Evolutionary conservation across 768 basidiomycete genomes (phyloP).

Genomic region (Pleurotus tuoliensis): DNA sequence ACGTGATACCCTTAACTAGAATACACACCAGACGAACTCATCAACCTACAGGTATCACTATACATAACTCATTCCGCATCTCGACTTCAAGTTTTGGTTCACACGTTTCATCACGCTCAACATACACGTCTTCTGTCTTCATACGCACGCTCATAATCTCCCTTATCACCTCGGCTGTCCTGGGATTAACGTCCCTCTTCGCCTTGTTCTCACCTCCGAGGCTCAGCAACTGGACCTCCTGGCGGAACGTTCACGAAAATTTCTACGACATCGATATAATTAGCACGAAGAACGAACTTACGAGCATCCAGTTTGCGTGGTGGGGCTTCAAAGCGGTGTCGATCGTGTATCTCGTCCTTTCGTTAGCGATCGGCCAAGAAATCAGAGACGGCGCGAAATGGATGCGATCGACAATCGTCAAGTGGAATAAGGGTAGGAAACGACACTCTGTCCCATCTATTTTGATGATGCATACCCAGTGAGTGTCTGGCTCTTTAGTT

Average conservation of each 20-base stretch:
- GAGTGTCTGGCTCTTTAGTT: slow-evolving; percentile 5
- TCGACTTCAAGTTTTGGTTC: slow-evolving; percentile 21
- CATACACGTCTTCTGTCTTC: slow-evolving; percentile 45
- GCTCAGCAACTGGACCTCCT: slow-evolving; percentile 37
- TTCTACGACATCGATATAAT: slow-evolving; percentile 34
- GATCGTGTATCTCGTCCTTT: slow-evolving; percentile 32
- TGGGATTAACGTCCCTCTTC: slow-evolving; percentile 27
- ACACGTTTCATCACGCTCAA: slow-evolving; percentile 37
- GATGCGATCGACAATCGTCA: slow-evolving; percentile 16
- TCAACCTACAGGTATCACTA: slow-evolving; percentile 24
- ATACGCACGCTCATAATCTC: slow-evolving; percentile 52
- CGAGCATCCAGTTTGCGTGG: slow-evolving; percentile 29
- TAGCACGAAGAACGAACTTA: slow-evolving; percentile 17
- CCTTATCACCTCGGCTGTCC: slow-evolving; percentile 28
- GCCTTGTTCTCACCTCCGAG: slow-evolving; percentile 24
- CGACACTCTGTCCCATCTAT: slow-evolving; percentile 7
- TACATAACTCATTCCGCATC: slow-evolving; percentile 25
- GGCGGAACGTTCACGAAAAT: slow-evolving; percentile 41
- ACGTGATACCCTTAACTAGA: slow-evolving; percentile 12
- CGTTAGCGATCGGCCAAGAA: slow-evolving; percentile 35
- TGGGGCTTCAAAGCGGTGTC: slow-evolving; percentile 38
- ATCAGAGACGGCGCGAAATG: slow-evolving; percentile 30
- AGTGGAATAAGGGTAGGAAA: slow-evolving; percentile 1
- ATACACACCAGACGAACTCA: not conserved
- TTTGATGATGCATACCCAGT: slow-evolving; percentile 20